These are phyloP conservation scores for Alternaria atra DNA, from an alignment of 2,329 filamentous ascomycete genomes.

Conservation along the genomic window DNA sequence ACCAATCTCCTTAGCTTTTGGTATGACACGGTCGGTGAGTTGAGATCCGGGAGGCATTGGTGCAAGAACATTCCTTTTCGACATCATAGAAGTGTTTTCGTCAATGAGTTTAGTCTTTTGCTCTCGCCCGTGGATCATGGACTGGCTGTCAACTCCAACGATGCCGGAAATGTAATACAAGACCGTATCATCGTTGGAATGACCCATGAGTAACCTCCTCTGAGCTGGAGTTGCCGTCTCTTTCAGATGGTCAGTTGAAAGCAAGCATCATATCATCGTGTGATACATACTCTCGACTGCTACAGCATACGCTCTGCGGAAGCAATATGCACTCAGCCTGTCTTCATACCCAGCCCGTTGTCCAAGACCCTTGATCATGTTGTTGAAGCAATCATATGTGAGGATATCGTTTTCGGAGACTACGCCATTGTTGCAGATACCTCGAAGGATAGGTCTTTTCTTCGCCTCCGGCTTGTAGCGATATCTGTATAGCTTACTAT, in stretches of 20 bases:
- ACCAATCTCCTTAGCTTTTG: neutral
- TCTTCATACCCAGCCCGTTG: constrained; percentile 11
- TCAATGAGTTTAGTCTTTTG: constrained; percentile 2
- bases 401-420: constrained; percentile 2
- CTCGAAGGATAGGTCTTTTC: neutral
- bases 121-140: neutral
- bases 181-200: neutral
- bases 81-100: constrained; percentile 9
- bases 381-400: constrained; percentile 13
- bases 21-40: neutral
- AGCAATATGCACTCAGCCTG: constrained; percentile 16
- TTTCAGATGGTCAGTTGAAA: neutral
- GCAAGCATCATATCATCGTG: neutral
- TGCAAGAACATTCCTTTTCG: constrained; percentile 7
- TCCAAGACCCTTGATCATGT: constrained; percentile 8
- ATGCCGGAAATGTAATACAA: constrained; percentile 6
- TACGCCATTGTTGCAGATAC: neutral
- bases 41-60: constrained; percentile 8
- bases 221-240: neutral
- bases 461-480: constrained; percentile 4
- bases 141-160: constrained; percentile 4
- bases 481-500: constrained; percentile 1
- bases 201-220: neutral
- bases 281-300: constrained; percentile 7
- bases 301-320: constrained; percentile 8